These are phyloP conservation scores for Chernovozyma sophiae-reginae DNA, from an alignment of 1,139 yeast species.

Conservation along the genomic window DNA sequence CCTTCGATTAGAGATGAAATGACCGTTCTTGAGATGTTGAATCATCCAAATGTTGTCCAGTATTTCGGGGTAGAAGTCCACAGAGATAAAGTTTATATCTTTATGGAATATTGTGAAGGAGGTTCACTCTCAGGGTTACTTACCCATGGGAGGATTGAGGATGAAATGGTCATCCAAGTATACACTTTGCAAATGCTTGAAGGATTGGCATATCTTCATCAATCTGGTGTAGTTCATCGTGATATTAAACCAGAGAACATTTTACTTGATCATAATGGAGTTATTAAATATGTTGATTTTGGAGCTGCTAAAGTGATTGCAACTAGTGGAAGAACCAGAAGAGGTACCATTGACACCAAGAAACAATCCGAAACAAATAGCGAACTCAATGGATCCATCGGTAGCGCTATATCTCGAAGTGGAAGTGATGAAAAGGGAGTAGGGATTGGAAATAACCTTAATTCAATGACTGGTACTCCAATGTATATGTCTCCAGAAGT, in stretches of 20 bases:
- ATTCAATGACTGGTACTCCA: constrained; percentile 88
- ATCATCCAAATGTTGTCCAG: constrained; percentile 94
- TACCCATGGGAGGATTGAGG: constrained; percentile 87
- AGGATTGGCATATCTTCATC: constrained; percentile 92
- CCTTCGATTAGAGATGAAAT: constrained; percentile 92
- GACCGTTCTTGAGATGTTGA: constrained; percentile 91
- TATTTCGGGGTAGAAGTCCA: constrained; percentile 97
- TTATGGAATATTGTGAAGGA: constrained; percentile 97
- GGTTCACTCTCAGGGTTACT: constrained; percentile 85
- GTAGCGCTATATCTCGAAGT: not conserved
- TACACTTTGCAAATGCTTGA: constrained; percentile 91
- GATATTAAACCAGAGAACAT: constrained; percentile 97
- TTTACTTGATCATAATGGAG: constrained; percentile 85
- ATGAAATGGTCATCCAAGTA: constrained; percentile 87
- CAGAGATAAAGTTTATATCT: constrained; percentile 89
- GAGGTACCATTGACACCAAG: constrained; percentile 10
- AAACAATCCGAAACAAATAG: constrained; percentile 6
- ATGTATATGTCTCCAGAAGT: constrained; percentile 99
- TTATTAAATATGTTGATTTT: constrained; percentile 91
- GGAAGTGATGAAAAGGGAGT: constrained; percentile 11
- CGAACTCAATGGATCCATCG: not conserved
- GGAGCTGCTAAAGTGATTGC: constrained; percentile 98
- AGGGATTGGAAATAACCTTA: constrained; percentile 21
- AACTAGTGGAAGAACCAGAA: constrained; percentile 51
- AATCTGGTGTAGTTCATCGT: constrained; percentile 93